Base-by-base conservation (phyloP, 2,329 filamentous ascomycete genomes). In the Orbilia javanica region DNA sequence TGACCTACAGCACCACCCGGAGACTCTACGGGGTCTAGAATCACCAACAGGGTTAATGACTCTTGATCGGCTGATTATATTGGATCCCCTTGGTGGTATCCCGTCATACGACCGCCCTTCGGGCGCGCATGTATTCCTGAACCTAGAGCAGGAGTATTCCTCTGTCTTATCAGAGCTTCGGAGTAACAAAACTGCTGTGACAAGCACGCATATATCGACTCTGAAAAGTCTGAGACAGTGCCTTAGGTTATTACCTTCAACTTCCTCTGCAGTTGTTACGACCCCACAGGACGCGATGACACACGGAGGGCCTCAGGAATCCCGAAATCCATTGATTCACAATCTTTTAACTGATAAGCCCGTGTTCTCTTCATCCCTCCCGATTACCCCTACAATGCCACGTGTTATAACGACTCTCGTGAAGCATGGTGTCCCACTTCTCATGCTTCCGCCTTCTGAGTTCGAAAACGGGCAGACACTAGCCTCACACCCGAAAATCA, bases 271-370 rank as follows among this genome's bases (percentile, higher is more conserved):
- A 0, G 87, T 99, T 4, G 92, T 99, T 80, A 96, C 95, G 0
- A 97, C 93, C 0, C 94, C 96, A 0, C 85, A 89, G 27, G 93
- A 96, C 82, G 94, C 94, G 13, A 93, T 94, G 53, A 73, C 79
- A 2, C 70, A 79, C 15, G 68, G 68, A 39, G 67, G 68, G 2
- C 75, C 75, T 11, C 75, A 79, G 20, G 67, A 70, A 34, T 53
- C 53, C 27, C 89, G 89, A 82, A 99, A 99, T 81, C 94, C 94
- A 0, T 86, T 99, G 0, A 96, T 99, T 53, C 94, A 99, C 84
- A 98, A 97, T 82, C 89, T 99, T 0, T 88, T 99, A 8, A 99
- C 96, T 1, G 96, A 99, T 84, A 96, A 97, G 82, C 95, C 96
- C 0, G 89, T 94, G 13, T 92, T 94, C 80, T 98, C 96, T 0